A percentile compares a stretch with the other conserved stretches of the same genome.
Conservation (phyloP, 2,329 filamentous ascomycete species). For the Zymoseptoria pseudotritici region DNA sequence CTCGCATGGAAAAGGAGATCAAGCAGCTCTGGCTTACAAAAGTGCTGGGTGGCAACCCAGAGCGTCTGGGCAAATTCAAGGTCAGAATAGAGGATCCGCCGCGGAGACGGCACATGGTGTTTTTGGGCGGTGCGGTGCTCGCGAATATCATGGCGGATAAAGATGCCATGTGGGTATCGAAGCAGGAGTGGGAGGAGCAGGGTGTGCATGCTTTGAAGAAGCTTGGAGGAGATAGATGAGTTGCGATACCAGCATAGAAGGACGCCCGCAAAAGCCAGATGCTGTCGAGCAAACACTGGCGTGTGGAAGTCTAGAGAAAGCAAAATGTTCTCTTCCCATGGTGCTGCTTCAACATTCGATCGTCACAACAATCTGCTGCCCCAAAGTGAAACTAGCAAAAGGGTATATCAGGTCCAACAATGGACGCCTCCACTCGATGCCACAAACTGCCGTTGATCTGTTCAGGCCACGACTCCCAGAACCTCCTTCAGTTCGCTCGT, state of each 20-base stretch:
- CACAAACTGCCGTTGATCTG: not conserved
- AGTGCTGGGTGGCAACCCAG: constrained; percentile 83
- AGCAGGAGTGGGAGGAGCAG: constrained; percentile 94
- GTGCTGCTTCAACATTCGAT: not conserved
- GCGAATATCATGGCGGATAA: constrained; percentile 99
- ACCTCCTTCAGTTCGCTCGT: constrained; percentile 27
- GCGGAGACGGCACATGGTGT: constrained; percentile 97
- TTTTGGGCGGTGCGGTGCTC: constrained; percentile 89
- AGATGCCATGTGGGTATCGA: constrained; percentile 97
- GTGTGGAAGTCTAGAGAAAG: not conserved
- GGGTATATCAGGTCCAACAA: not conserved
- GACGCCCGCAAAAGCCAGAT: not conserved
- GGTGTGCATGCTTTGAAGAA: constrained; percentile 80
- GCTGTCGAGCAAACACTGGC: not conserved
- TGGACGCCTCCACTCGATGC: not conserved
- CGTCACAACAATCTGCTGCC: not conserved
- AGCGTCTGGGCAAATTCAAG: constrained; percentile 96
- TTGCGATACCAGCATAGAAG: not conserved
- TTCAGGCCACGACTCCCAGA: constrained; percentile 20
- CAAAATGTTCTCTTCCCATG: not conserved
- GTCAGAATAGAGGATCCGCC: constrained; percentile 97
- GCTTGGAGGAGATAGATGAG: constrained; percentile 76
- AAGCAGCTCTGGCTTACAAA: constrained; percentile 97
- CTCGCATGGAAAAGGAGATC: constrained; percentile 91
- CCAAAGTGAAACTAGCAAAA: not conserved